Percentiles rank a stretch among this genome's conserved stretches.
phyloP scores from a whole-genome alignment of 202 grass and related monocot species.

The Miscanthus sacchariflorus region DNA sequence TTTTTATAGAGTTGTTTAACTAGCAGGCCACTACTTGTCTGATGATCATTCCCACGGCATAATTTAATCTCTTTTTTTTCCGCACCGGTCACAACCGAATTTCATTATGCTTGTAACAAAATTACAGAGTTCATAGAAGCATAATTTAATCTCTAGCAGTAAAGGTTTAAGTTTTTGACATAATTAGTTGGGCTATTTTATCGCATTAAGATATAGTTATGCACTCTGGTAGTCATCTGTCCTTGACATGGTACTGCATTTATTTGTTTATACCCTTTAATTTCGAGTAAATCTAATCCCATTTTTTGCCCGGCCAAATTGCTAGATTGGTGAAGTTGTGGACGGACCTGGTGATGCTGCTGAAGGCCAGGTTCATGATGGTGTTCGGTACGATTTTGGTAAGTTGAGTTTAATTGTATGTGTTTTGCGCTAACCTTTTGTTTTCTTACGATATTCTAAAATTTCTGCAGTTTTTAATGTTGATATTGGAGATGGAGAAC shows the following conservation, averaged over 20 bases:
- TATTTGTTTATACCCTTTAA: slow-evolving; percentile 9
- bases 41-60: neutral
- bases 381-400: slow-evolving; percentile 90
- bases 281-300: slow-evolving; percentile 26
- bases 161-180: neutral
- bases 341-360: slow-evolving; percentile 78
- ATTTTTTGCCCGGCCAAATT: slow-evolving; percentile 50
- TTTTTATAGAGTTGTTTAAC: slow-evolving; percentile 30
- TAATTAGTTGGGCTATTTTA: neutral
- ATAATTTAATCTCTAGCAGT: neutral
- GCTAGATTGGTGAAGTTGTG: slow-evolving; percentile 96
- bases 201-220: neutral
- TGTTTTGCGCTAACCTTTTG: slow-evolving; percentile 43
- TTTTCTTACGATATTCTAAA: slow-evolving; percentile 38
- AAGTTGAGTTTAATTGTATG: slow-evolving; percentile 45
- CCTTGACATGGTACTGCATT: slow-evolving; percentile 28
- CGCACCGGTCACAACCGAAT: too few relatives aligned
- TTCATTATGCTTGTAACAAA: too few relatives aligned
- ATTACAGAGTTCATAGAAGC: too few relatives aligned
- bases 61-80: neutral
- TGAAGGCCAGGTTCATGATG: slow-evolving; percentile 80
- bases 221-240: neutral
- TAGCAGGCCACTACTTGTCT: neutral
- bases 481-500: slow-evolving; percentile 98
- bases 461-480: slow-evolving; percentile 90